Evolutionary conservation across 352 stramenopile genomes (phyloP).

Genomic region (Hyaloperonospora arabidopsidis): DNA sequence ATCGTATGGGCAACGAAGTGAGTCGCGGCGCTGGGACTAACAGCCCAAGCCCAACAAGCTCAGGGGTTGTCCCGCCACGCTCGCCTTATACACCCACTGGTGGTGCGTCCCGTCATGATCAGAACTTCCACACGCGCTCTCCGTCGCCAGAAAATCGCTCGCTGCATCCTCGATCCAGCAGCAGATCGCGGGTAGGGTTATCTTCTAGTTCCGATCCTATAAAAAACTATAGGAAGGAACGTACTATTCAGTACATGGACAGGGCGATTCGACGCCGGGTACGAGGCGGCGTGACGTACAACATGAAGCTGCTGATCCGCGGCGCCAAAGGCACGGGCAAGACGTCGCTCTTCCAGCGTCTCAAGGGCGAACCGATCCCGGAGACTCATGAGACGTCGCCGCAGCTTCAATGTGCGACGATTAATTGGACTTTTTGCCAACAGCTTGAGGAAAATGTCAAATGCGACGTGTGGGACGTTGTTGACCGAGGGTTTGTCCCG

Average conservation of each 20-base stretch:
- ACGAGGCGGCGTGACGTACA: conserved; percentile 81
- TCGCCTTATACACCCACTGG: conserved; percentile 29
- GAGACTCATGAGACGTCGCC: conserved; percentile 61
- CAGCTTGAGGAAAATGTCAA: conserved; percentile 78
- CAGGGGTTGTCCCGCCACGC: conserved; percentile 17
- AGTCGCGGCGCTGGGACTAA: conserved; percentile 21
- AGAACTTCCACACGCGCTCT: conserved; percentile 37
- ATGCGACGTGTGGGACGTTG: conserved; percentile 89
- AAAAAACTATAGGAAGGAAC: conserved; percentile 34
- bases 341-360: conserved; percentile 77
- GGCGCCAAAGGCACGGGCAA: conserved; percentile 83
- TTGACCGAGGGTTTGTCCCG: conserved; percentile 63
- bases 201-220: no score
- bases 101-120: conserved; percentile 21
- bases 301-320: conserved; percentile 88
- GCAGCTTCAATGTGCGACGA: conserved; percentile 82
- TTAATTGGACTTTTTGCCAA: conserved; percentile 74
- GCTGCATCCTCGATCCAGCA: conserved; percentile 12
- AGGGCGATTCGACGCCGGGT: conserved; percentile 71
- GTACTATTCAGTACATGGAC: conserved; percentile 77
- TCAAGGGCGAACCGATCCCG: conserved; percentile 75
- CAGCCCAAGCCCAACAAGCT: conserved; percentile 23
- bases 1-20: conserved; percentile 51
- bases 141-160: conserved; percentile 11
- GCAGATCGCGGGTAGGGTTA: conserved; percentile 5